These are phyloP conservation scores for Diversispora epigaea DNA, from an alignment of 192 early-diverging fungal genomes.

Conservation along the genomic window DNA sequence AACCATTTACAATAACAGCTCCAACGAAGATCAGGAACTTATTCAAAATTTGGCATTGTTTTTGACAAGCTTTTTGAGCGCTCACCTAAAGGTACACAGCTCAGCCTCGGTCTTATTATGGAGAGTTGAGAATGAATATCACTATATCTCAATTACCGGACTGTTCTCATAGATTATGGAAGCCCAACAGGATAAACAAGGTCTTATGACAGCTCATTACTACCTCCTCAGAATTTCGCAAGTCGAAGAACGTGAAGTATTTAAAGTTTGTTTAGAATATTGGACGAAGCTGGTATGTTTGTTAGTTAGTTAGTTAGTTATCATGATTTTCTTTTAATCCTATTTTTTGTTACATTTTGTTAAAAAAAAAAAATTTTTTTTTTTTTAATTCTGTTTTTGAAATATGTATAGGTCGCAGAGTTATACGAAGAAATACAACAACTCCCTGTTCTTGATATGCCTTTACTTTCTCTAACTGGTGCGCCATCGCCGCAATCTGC, in stretches of 20 bases:
- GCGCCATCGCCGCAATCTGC: slow-evolving; percentile 34
- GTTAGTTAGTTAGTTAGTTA: neutral
- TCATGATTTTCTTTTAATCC: too few relatives aligned
- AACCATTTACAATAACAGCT: slow-evolving; percentile 76
- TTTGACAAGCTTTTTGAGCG: slow-evolving; percentile 79
- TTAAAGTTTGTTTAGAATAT: slow-evolving; percentile 98
- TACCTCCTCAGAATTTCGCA: slow-evolving; percentile 89
- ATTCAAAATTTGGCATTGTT: slow-evolving; percentile 95
- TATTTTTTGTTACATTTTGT: neutral
- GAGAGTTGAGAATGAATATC: slow-evolving; percentile 8
- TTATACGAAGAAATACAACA: slow-evolving; percentile 84
- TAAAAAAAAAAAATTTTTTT: neutral
- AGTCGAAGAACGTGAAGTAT: slow-evolving; percentile 95
- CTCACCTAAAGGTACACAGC: slow-evolving; percentile 75
- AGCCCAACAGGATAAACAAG: slow-evolving; percentile 52
- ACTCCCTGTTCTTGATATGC: slow-evolving; percentile 51
- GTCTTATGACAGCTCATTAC: slow-evolving; percentile 75
- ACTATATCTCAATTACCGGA: slow-evolving; percentile 16
- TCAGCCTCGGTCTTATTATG: neutral
- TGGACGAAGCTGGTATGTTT: slow-evolving; percentile 86
- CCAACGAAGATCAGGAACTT: slow-evolving; percentile 91
- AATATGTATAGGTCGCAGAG: slow-evolving; percentile 60
- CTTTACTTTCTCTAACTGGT: slow-evolving; percentile 61
- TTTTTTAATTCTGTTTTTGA: neutral
- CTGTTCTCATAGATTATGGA: slow-evolving; percentile 53